Evolutionary conservation across 1,284 basidiomycete species (phyloP), one percentile per base, ranked within the genome.

Genomic region (Puccinia polysora): DNA sequence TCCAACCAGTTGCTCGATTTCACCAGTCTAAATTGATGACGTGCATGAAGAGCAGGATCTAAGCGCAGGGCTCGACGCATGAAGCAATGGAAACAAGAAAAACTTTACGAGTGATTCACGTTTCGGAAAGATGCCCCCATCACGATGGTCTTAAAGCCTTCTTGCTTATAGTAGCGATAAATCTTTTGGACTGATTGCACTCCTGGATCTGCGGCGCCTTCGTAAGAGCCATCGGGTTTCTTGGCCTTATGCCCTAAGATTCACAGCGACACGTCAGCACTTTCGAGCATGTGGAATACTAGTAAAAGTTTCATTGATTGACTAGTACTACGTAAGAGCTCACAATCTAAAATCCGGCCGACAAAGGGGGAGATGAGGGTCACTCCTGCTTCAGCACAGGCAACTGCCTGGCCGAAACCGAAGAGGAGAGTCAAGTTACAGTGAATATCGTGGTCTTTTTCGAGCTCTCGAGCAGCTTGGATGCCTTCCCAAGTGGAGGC

Each of bases 101-200:
- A n/a, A n/a, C n/a, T n/a, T n/a, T n/a, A n/a, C 28, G 23, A 25
- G 49, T 5, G 1, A 71, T 40, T 63, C 32, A 90, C 88, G 84
- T 95, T 95, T 80, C 92, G 89, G 93, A 98, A 98, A 68, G 92
- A 96, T 75, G 95, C 95, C 81, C 95, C 95, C 95, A 98, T 98
- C 81, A 98, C 94, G 81, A 97, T 97, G 77, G 95, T 99, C 80
- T 94, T 92, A 87, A 97, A 97, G 75, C 86, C 86, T 83, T 98
- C 86, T 82, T 96, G 92, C 85, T 98, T 98, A 88, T 97, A 98
- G 85, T 97, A 97, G 85, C 69, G 90, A 87, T 89, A 98, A 84
- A 97, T 98, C 82, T 86, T 89, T 84, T 90, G 88, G 75, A 99
- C 95, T 49, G 91, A 95, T 81, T 87, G 81, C 76, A 99, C 95